These are phyloP conservation scores for Jamesozyma jinghongensis DNA, from an alignment of 805 yeast genomes.

Conservation along the genomic window DNA sequence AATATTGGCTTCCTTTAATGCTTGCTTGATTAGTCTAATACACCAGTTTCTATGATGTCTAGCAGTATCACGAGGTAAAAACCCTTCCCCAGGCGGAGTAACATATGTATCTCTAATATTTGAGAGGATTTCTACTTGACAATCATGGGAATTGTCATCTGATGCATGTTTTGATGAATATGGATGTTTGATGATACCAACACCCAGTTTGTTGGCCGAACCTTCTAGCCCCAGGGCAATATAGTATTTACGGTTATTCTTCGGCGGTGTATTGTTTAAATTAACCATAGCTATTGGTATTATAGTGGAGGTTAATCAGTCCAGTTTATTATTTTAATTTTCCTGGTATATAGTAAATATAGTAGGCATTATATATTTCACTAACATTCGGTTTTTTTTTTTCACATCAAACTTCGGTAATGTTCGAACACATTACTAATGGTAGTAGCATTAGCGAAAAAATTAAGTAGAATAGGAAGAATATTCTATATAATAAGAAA, in stretches of 20 bases:
- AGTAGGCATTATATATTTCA: not conserved
- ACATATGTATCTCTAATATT: slow-evolving; percentile 91
- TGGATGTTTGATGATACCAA: slow-evolving; percentile 77
- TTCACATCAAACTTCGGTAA: not conserved
- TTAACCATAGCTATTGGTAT: slow-evolving; percentile 23
- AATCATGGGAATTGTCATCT: slow-evolving; percentile 47
- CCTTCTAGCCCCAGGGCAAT: slow-evolving; percentile 92
- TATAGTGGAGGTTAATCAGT: slow-evolving; percentile 58
- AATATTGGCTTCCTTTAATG: slow-evolving; percentile 55
- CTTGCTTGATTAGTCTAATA: slow-evolving; percentile 58
- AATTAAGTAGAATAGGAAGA: too few relatives aligned
- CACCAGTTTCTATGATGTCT: slow-evolving; percentile 95
- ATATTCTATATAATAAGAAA: too few relatives aligned
- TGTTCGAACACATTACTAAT: too few relatives aligned
- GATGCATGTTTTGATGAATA: slow-evolving; percentile 15
- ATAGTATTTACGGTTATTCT: slow-evolving; percentile 35
- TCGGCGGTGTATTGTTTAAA: slow-evolving; percentile 24
- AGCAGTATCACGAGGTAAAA: slow-evolving; percentile 92
- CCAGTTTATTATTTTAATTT: slow-evolving; percentile 33
- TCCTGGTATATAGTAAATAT: not conserved
- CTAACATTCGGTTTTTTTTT: too few relatives aligned
- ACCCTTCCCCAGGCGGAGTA: slow-evolving; percentile 98
- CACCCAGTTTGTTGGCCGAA: slow-evolving; percentile 92
- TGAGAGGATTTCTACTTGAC: slow-evolving; percentile 69
- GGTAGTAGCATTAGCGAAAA: too few relatives aligned